Conservation (phyloP, 2,329 filamentous ascomycete species). For the Apiospora sp. region DNA sequence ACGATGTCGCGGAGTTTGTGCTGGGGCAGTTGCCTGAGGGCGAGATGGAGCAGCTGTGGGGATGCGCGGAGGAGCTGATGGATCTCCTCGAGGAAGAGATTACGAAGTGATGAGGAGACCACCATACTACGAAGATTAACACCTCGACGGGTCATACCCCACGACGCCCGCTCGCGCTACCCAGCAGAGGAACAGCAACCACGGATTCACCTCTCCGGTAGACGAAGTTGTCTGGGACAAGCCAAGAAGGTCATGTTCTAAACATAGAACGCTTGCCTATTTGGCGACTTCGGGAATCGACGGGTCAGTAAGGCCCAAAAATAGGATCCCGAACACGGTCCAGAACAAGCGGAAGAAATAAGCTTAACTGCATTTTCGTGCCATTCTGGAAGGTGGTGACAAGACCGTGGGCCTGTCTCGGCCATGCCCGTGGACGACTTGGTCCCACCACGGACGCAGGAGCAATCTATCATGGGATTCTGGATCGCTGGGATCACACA, state of each 20-base stretch:
- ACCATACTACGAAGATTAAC: neutral
- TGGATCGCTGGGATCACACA: neutral
- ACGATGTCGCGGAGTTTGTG: conserved; percentile 25
- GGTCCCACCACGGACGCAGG: neutral
- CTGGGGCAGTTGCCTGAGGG: conserved; percentile 15
- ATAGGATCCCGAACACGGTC: conserved; percentile 8
- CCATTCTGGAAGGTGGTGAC: neutral
- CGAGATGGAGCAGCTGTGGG: conserved; percentile 2
- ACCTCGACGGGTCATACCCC: neutral
- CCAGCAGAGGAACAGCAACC: neutral
- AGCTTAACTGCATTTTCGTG: neutral
- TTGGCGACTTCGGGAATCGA: neutral
- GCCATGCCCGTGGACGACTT: neutral
- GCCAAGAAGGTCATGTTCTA: neutral
- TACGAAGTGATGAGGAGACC: neutral
- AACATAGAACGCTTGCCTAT: neutral
- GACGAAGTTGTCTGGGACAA: neutral
- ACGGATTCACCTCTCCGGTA: neutral
- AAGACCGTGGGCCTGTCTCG: neutral
- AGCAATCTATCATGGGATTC: neutral
- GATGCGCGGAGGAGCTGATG: conserved; percentile 10
- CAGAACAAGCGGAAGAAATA: conserved; percentile 3
- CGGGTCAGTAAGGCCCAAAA: neutral
- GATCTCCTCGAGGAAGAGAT: conserved; percentile 21
- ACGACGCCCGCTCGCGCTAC: neutral